Conservation (phyloP, 441 rosid genomes). For the Croton setiger region DNA sequence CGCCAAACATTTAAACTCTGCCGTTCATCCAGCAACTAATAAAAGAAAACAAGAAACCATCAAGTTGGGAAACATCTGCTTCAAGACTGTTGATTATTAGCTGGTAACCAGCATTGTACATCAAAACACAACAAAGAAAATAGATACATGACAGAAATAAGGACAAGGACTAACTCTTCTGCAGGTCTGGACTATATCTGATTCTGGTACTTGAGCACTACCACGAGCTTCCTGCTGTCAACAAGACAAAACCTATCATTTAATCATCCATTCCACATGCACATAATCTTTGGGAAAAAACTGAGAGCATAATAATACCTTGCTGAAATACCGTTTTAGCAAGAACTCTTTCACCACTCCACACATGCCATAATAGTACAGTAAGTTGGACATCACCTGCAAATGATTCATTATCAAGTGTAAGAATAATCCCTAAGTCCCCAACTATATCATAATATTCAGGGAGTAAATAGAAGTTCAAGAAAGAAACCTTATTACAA, state of each 20-base stretch:
- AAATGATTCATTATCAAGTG: constrained; percentile 14
- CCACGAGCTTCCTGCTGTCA: constrained; percentile 81
- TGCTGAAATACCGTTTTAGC: constrained; percentile 86
- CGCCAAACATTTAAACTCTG: constrained; percentile 69
- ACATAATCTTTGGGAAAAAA: constrained; percentile 1
- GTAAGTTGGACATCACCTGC: constrained; percentile 80
- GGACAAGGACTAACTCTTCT: constrained; percentile 54
- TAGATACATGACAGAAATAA: constrained; percentile 12
- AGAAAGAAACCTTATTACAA: constrained; percentile 66
- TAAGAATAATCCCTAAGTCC: constrained; percentile 14
- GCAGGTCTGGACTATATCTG: constrained; percentile 79
- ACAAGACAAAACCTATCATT: constrained; percentile 19
- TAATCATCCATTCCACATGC: constrained; percentile 6
- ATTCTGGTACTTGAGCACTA: constrained; percentile 69
- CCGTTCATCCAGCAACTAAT: constrained; percentile 79
- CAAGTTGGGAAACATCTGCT: background rate
- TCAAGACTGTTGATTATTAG: background rate
- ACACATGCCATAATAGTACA: constrained; percentile 93
- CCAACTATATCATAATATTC: constrained; percentile 8
- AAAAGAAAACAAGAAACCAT: constrained; percentile 19
- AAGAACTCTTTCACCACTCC: constrained; percentile 82
- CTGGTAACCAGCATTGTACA: background rate
- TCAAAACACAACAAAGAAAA: background rate
- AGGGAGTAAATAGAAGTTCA: background rate
- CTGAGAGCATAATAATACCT: constrained; percentile 45